Conservation (phyloP, 768 basidiomycete genomes). For the Psilocybe cyanescens region DNA sequence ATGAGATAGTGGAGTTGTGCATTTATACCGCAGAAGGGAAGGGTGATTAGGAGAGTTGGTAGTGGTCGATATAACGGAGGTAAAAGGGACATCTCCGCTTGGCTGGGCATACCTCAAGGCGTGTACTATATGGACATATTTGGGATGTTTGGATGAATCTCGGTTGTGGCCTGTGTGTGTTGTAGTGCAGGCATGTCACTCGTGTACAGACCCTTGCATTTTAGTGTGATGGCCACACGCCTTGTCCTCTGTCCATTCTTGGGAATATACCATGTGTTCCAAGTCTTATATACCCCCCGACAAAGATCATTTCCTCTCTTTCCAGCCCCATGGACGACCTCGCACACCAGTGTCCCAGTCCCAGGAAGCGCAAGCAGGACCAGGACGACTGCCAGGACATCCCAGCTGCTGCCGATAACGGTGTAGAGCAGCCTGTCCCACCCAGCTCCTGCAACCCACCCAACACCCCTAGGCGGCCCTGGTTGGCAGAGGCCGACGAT, state of each 20-base stretch:
- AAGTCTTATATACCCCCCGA: constrained; percentile 37
- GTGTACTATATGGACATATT: constrained; percentile 1
- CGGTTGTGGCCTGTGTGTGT: constrained; percentile 8
- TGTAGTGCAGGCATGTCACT: constrained; percentile 32
- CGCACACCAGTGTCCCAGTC: constrained; percentile 45
- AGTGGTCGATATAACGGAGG: constrained; percentile 19
- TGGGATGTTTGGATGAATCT: constrained; percentile 12
- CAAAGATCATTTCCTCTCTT: constrained; percentile 28
- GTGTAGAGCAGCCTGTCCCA: constrained; percentile 27
- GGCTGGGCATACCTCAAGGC: background rate
- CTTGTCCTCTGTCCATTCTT: constrained; percentile 34
- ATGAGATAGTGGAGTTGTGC: background rate
- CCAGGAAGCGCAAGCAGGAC: constrained; percentile 70
- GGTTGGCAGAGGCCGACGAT: constrained; percentile 27
- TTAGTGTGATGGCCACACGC: constrained; percentile 26
- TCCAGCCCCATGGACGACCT: constrained; percentile 63
- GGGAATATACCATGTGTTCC: constrained; percentile 46
- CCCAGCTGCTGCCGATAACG: constrained; percentile 16
- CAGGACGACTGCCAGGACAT: constrained; percentile 44
- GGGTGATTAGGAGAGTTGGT: background rate
- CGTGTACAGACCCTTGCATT: constrained; percentile 23
- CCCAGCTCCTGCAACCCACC: constrained; percentile 15
- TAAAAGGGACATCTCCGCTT: constrained; percentile 42
- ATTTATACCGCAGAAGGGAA: background rate
- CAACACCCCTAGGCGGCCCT: constrained; percentile 46